Conservation (phyloP, 768 basidiomycete species). For the Pleurotus djamor region DNA sequence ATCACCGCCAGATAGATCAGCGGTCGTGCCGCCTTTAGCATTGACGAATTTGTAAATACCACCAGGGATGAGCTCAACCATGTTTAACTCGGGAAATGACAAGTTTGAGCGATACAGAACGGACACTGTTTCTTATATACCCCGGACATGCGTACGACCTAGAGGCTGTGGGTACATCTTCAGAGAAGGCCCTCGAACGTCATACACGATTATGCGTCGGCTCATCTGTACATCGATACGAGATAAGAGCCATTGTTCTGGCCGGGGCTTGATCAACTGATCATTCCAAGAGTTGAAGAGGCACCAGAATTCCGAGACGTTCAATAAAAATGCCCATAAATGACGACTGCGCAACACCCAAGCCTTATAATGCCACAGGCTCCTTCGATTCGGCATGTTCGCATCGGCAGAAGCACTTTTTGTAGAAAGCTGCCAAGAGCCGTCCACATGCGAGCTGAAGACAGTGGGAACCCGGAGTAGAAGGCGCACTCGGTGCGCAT, state of each 20-base stretch:
- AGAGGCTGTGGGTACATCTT: not conserved
- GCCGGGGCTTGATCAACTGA: not conserved
- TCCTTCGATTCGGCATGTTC: not conserved
- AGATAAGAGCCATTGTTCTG: not conserved
- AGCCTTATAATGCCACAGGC: not conserved
- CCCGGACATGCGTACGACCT: not conserved
- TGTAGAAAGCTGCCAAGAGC: not conserved
- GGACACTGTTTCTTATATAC: not conserved
- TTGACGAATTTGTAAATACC: conserved; percentile 35
- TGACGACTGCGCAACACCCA: not conserved
- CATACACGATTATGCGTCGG: not conserved
- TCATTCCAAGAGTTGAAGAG: not conserved
- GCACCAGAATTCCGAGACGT: not conserved
- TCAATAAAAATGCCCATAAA: not conserved
- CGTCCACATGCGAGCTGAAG: too few species aligned
- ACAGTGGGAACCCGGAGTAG: too few species aligned
- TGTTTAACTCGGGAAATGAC: not conserved
- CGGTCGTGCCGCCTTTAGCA: conserved; percentile 32
- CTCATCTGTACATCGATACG: not conserved
- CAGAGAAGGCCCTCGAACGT: not conserved
- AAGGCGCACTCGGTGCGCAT: too few species aligned
- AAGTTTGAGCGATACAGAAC: not conserved
- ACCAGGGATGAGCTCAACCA: conserved; percentile 21
- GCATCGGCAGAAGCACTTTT: not conserved
- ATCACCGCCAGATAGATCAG: conserved; percentile 44